A percentile compares a stretch with the other conserved stretches of the same genome.
Conservation (phyloP, 2,329 filamentous ascomycete genomes). For the Sclerotinia trifoliorum region DNA sequence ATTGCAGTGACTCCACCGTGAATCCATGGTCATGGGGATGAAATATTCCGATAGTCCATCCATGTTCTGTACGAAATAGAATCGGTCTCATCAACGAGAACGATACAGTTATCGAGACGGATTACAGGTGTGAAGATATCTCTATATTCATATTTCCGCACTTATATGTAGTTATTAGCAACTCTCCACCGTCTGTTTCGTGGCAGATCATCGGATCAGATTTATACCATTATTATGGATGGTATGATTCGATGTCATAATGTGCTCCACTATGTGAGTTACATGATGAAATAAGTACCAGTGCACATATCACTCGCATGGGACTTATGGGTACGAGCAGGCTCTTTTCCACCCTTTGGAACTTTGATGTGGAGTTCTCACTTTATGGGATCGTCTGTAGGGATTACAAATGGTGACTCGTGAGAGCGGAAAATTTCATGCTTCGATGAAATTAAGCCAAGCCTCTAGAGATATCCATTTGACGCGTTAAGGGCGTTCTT, state of each 20-base stretch:
- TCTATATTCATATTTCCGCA: slow-evolving; percentile 1
- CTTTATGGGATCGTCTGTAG: background rate
- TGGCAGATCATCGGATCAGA: slow-evolving; percentile 1
- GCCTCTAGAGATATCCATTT: background rate
- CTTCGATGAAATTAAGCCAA: background rate
- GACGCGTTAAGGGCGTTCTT: background rate
- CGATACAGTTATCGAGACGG: background rate
- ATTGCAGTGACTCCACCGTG: background rate
- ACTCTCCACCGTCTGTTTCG: slow-evolving; percentile 1
- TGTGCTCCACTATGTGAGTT: background rate
- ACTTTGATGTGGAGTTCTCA: background rate
- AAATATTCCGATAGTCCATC: slow-evolving; percentile 2
- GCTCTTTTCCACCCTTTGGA: slow-evolving; percentile 3
- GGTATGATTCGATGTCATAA: background rate
- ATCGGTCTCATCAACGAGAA: background rate
- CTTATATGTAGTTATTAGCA: background rate
- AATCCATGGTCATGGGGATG: slow-evolving; percentile 9
- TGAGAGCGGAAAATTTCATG: background rate
- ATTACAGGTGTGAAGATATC: background rate
- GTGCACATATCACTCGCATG: background rate
- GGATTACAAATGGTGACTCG: background rate
- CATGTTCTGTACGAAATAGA: background rate
- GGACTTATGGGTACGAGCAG: background rate
- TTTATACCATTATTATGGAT: background rate
- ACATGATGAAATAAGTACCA: background rate